These are phyloP conservation scores for Cladosporium sp. DNA, from an alignment of 2,329 filamentous ascomycete genomes.

Conservation along the genomic window DNA sequence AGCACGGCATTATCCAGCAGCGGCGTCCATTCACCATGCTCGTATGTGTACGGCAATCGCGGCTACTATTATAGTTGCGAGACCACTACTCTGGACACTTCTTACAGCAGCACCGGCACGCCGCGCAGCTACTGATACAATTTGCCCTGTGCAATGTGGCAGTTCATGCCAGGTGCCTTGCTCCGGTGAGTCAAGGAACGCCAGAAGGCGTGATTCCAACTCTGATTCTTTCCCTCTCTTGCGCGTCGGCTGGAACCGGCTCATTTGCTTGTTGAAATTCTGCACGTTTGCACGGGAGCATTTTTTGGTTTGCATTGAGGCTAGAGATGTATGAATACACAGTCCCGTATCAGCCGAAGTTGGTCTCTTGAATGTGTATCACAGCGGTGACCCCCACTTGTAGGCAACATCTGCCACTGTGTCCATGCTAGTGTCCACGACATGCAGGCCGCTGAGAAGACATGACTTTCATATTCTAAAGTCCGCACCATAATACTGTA, in stretches of 20 bases:
- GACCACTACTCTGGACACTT: conserved; percentile 4
- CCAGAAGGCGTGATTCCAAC: not conserved
- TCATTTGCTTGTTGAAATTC: not conserved
- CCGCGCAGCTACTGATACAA: not conserved
- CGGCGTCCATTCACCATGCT: not conserved
- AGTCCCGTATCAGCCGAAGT: too few species aligned
- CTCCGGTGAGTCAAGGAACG: not conserved
- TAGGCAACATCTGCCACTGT: not conserved
- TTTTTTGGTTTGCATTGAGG: not conserved
- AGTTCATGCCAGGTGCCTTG: not conserved
- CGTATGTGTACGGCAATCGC: not conserved
- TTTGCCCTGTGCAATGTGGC: not conserved
- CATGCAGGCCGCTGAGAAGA: not conserved
- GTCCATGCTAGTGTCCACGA: not conserved
- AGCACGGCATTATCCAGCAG: not conserved
- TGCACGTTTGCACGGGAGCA: not conserved
- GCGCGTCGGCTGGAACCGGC: not conserved
- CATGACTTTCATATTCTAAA: not conserved
- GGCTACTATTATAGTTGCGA: not conserved
- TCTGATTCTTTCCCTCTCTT: not conserved
- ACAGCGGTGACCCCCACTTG: not conserved
- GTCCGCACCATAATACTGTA: not conserved
- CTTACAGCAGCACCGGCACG: not conserved
- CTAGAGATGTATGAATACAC: not conserved
- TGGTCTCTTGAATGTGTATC: not conserved